Evolutionary conservation across 371 early-diverging fungal species (phyloP).

Genomic region (Apophysomyces trapeziformis): DNA sequence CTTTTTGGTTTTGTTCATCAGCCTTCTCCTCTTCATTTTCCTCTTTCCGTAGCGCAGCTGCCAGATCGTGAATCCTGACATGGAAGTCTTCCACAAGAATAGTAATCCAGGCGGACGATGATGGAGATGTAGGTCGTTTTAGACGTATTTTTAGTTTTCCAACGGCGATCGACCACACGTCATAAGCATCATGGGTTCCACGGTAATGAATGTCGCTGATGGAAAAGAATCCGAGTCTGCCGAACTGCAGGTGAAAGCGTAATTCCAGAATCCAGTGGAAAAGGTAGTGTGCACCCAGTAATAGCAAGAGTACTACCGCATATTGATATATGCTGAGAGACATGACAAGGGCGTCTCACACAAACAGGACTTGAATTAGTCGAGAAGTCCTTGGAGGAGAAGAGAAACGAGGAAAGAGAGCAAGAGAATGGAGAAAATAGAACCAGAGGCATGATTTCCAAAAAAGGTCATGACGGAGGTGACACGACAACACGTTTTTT

Average conservation of each 20-base stretch:
- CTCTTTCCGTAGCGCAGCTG: slow-evolving; percentile 11
- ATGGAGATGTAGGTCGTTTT: slow-evolving; percentile 25
- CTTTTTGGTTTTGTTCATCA: too few species aligned
- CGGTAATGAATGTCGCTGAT: slow-evolving; percentile 44
- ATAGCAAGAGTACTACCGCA: slow-evolving; percentile 20
- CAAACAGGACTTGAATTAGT: not conserved
- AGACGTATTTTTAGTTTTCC: slow-evolving; percentile 51
- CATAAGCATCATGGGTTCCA: slow-evolving; percentile 18
- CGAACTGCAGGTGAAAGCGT: slow-evolving; percentile 45
- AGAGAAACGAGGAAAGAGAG: not conserved
- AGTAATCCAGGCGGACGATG: slow-evolving; percentile 42
- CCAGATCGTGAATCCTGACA: slow-evolving; percentile 29
- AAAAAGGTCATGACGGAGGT: slow-evolving; percentile 10
- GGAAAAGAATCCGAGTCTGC: slow-evolving; percentile 50
- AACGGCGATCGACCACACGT: slow-evolving; percentile 33
- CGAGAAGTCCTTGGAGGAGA: not conserved
- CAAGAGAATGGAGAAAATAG: slow-evolving; percentile 6
- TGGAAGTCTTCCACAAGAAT: slow-evolving; percentile 36
- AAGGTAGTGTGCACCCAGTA: slow-evolving; percentile 20
- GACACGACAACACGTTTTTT: slow-evolving; percentile 9
- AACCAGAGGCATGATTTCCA: slow-evolving; percentile 6
- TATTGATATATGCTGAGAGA: slow-evolving; percentile 28
- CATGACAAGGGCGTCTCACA: slow-evolving; percentile 17
- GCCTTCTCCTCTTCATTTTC: slow-evolving; percentile 11
- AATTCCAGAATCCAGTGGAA: slow-evolving; percentile 31